phyloP scores from a whole-genome alignment of 306 rosid species.

The Rosa persica region DNA sequence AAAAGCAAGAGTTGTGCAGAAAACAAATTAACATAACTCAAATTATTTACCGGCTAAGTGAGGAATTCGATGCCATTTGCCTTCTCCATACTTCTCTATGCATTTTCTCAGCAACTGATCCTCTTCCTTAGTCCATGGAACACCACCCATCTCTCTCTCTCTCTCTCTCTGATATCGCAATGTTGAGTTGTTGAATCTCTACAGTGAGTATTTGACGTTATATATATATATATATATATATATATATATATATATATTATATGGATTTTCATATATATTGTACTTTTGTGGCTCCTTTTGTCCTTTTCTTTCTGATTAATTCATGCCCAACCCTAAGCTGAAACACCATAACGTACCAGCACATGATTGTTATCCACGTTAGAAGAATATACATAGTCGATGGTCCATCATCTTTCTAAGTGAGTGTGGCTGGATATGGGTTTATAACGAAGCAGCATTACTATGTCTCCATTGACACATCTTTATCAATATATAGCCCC shows the following conservation, averaged over 20 bases:
- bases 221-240: too few relatives aligned
- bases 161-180: background rate
- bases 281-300: background rate
- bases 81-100: constrained; percentile 64
- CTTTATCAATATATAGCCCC: constrained; percentile 7
- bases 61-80: constrained; percentile 74
- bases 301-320: background rate
- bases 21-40: background rate
- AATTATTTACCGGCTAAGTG: constrained; percentile 49
- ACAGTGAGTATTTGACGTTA: background rate
- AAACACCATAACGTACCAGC: background rate
- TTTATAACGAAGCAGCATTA: constrained; percentile 35
- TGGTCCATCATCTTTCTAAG: constrained; percentile 50
- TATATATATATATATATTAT: too few relatives aligned
- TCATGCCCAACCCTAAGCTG: background rate
- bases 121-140: constrained; percentile 73
- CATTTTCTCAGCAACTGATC: constrained; percentile 63
- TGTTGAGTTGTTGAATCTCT: background rate
- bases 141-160: constrained; percentile 52
- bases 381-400: constrained; percentile 26
- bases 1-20: background rate
- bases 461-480: constrained; percentile 15
- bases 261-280: background rate
- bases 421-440: constrained; percentile 14
- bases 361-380: constrained; percentile 9